Evolutionary conservation across 306 rosid species (phyloP).

Genomic region (Quercus agrifolia): DNA sequence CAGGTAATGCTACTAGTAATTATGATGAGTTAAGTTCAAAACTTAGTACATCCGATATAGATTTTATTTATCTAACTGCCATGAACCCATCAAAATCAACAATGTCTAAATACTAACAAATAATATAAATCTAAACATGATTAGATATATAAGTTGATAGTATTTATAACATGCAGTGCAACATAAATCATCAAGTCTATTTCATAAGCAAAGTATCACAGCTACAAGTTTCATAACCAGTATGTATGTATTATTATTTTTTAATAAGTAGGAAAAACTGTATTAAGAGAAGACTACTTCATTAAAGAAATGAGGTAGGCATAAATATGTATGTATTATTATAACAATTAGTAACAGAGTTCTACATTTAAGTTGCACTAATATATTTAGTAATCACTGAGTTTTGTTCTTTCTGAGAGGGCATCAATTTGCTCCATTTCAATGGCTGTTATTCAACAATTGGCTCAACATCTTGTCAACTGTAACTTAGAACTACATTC

Average conservation of each 20-base stretch:
- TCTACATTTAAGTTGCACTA: background rate
- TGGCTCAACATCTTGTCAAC: background rate
- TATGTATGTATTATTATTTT: background rate
- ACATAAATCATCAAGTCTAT: background rate
- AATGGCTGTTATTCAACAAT: background rate
- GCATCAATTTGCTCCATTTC: background rate
- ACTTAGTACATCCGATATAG: background rate
- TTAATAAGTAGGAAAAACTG: no score
- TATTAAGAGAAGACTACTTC: no score
- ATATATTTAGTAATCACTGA: background rate
- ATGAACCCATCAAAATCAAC: background rate
- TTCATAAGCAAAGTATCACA: no score
- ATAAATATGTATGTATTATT: background rate
- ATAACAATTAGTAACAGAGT: background rate
- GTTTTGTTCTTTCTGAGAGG: background rate
- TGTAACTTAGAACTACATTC: background rate
- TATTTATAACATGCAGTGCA: background rate
- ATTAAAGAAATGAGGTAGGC: no score
- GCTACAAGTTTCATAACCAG: background rate
- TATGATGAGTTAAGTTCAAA: background rate
- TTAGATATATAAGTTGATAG: background rate
- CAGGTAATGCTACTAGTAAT: constrained; percentile 2
- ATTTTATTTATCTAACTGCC: background rate
- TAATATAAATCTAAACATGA: background rate
- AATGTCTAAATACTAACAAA: background rate